Evolutionary conservation across 2,329 filamentous ascomycete genomes (phyloP).

Genomic region (Trichothecium roseum): DNA sequence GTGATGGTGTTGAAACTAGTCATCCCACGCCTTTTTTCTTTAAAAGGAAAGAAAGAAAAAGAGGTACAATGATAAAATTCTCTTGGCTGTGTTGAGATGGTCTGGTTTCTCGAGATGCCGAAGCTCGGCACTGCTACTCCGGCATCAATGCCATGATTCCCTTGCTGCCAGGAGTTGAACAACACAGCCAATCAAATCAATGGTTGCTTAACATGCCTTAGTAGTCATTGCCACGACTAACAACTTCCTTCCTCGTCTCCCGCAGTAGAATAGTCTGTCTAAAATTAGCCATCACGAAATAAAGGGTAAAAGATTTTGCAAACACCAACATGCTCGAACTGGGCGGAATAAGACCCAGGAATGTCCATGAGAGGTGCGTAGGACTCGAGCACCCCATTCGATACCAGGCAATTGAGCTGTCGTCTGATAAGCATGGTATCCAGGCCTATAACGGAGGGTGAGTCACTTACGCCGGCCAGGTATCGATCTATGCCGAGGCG

Average conservation of each 20-base stretch:
- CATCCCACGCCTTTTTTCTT: too few relatives aligned
- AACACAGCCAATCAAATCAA: too few relatives aligned
- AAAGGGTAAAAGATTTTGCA: neutral
- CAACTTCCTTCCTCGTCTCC: conserved; percentile 34
- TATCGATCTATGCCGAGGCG: conserved; percentile 52
- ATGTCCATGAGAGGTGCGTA: conserved; percentile 48
- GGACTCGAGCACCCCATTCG: conserved; percentile 44
- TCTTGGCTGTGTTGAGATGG: too few relatives aligned
- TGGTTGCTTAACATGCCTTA: conserved; percentile 15
- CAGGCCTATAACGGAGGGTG: accelerated
- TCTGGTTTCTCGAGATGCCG: too few relatives aligned
- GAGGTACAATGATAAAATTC: too few relatives aligned
- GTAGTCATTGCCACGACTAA: conserved; percentile 43
- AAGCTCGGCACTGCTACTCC: too few relatives aligned
- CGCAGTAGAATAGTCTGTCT: conserved; percentile 35
- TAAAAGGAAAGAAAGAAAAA: too few relatives aligned
- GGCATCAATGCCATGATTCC: too few relatives aligned
- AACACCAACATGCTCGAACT: conserved; percentile 46
- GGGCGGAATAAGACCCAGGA: conserved; percentile 51
- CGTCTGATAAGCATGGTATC: conserved; percentile 6
- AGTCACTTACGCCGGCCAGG: conserved; percentile 39
- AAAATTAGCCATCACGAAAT: conserved; percentile 4
- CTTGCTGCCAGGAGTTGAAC: too few relatives aligned
- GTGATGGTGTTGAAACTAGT: too few relatives aligned
- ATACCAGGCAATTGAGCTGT: conserved; percentile 47